These are phyloP conservation scores for Clonostachys rhizophaga DNA, from an alignment of 2,329 filamentous ascomycete genomes.

Conservation along the genomic window DNA sequence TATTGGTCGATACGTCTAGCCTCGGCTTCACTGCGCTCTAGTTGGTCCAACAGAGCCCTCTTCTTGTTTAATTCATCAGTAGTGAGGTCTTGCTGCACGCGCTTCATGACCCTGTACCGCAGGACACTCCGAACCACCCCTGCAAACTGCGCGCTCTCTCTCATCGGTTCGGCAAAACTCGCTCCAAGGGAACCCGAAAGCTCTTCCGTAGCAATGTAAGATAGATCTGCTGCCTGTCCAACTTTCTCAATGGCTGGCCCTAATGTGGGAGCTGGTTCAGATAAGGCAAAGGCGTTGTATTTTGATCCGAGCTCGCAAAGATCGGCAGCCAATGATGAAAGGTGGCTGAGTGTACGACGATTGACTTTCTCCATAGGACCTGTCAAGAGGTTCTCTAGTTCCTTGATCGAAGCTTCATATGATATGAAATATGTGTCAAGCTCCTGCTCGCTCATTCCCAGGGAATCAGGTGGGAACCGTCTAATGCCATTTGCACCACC, in stretches of 20 bases:
- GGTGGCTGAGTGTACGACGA: slow-evolving; percentile 77
- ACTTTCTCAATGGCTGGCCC: slow-evolving; percentile 91
- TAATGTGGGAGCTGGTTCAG: slow-evolving; percentile 83
- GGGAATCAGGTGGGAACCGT: slow-evolving; percentile 77
- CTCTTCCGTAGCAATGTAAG: slow-evolving; percentile 93
- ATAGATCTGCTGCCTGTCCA: slow-evolving; percentile 91
- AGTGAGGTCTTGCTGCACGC: slow-evolving; percentile 97
- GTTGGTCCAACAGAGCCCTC: slow-evolving; percentile 70
- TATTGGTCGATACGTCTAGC: slow-evolving; percentile 93
- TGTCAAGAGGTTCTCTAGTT: slow-evolving; percentile 81
- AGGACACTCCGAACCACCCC: slow-evolving; percentile 87
- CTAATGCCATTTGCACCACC: slow-evolving; percentile 57
- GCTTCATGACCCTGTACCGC: slow-evolving; percentile 85
- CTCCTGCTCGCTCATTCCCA: slow-evolving; percentile 78
- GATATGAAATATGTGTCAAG: slow-evolving; percentile 94
- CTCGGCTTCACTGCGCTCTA: slow-evolving; percentile 93
- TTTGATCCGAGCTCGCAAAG: slow-evolving; percentile 91
- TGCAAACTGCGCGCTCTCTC: slow-evolving; percentile 95
- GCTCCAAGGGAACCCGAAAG: slow-evolving; percentile 83
- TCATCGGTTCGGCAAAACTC: slow-evolving; percentile 95
- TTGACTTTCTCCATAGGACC: slow-evolving; percentile 98
- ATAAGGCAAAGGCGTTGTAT: slow-evolving; percentile 95
- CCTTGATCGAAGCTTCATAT: slow-evolving; percentile 88
- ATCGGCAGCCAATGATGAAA: slow-evolving; percentile 80
- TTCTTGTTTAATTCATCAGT: slow-evolving; percentile 91